A percentile compares a stretch with the other conserved stretches of the same genome.
Conservation (phyloP, 78 protist species). For the Creolimax fragrantissima region DNA sequence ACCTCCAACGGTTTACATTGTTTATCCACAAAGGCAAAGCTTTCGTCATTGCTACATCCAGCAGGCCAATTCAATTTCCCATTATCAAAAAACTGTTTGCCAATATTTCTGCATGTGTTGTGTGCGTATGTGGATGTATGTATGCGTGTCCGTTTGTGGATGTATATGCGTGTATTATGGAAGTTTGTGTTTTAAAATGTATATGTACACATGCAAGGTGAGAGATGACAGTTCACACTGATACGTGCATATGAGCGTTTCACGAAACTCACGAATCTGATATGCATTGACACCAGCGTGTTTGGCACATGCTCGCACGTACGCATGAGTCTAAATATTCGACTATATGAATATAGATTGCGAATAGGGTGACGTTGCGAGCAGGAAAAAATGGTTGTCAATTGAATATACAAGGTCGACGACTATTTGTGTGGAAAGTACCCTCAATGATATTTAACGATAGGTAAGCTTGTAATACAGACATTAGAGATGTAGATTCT, state of each 20-base stretch:
- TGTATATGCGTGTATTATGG: not conserved
- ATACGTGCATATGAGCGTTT: not conserved
- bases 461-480: not conserved
- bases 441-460: too few species aligned
- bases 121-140: not conserved
- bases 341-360: not conserved
- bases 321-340: too few species aligned
- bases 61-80: not conserved
- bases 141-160: not conserved
- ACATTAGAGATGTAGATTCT: not conserved
- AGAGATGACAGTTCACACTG: not conserved
- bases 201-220: not conserved
- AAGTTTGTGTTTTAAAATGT: not conserved
- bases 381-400: not conserved
- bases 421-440: too few species aligned
- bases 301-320: too few species aligned
- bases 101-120: not conserved
- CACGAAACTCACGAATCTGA: not conserved
- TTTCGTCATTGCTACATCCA: not conserved
- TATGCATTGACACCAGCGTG: too few species aligned
- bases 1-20: not conserved
- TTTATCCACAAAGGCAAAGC: not conserved
- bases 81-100: not conserved
- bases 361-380: not conserved
- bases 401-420: not conserved